Evolutionary conservation across 2,329 filamentous ascomycete genomes (phyloP).

Genomic region (Cladorrhinum sp.): DNA sequence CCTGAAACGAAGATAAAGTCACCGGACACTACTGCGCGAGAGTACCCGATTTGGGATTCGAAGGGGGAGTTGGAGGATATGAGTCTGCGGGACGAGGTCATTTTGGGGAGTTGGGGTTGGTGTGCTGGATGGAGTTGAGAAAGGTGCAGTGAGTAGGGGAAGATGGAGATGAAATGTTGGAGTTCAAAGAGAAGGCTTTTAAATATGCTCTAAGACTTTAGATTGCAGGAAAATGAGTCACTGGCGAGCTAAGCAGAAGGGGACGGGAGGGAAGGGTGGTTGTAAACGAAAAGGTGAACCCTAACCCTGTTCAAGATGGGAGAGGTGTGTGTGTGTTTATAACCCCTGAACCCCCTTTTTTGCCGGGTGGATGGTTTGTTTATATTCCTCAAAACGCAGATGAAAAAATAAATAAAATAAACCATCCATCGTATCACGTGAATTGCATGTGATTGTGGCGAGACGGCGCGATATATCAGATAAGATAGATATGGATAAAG

Average conservation of each 20-base stretch:
- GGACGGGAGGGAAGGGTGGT: no score
- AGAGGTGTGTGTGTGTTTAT: no score
- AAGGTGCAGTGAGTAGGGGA: no score
- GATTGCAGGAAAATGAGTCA: background rate
- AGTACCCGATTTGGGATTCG: constrained; percentile 53
- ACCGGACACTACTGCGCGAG: constrained; percentile 49
- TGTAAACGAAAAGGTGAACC: background rate
- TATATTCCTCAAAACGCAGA: no score
- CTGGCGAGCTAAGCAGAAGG: background rate
- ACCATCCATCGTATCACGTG: no score
- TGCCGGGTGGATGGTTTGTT: no score
- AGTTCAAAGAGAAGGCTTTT: no score
- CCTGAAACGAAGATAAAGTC: constrained; percentile 54
- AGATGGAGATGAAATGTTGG: background rate
- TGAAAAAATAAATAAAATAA: no score
- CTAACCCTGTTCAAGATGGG: background rate
- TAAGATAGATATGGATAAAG: no score
- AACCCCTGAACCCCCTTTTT: background rate
- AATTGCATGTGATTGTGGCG: no score
- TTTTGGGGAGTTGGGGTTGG: background rate
- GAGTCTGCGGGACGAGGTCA: constrained; percentile 22
- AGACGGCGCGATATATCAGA: no score
- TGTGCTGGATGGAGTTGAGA: background rate
- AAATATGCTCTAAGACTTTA: no score
- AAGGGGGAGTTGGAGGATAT: constrained; percentile 52